A percentile compares a stretch with the other conserved stretches of the same genome.
Conservation (phyloP, 306 rosid genomes). For the Notholithocarpus densiflorus region DNA sequence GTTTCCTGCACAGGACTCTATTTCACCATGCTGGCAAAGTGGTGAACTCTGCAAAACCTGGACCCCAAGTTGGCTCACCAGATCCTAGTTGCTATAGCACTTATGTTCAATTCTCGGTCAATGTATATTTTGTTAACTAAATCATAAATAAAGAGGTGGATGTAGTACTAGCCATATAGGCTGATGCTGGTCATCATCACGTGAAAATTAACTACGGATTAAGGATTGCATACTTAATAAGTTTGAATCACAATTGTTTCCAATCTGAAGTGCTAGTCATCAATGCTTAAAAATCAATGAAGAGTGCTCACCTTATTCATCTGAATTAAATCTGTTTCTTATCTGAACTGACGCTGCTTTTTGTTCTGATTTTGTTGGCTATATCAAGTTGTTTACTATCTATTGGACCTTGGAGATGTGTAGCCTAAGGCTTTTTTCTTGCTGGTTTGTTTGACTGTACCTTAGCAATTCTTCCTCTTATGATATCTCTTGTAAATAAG, state of each 20-base stretch:
- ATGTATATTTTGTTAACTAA: not conserved
- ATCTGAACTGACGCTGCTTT: not conserved
- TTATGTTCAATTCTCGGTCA: not conserved
- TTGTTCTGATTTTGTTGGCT: not conserved
- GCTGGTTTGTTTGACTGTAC: slow-evolving; percentile 5
- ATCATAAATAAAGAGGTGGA: not conserved
- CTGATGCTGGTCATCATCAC: not conserved
- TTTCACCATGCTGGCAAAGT: not conserved
- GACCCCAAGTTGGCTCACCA: not conserved
- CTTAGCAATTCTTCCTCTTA: not conserved
- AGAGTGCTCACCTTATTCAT: not conserved
- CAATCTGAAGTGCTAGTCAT: not conserved
- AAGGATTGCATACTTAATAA: not conserved
- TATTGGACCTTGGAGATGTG: not conserved
- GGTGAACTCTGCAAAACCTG: not conserved
- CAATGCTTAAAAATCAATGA: not conserved
- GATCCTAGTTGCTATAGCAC: not conserved
- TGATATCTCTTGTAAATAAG: slow-evolving; percentile 6
- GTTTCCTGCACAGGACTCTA: not conserved
- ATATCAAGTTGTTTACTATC: not conserved
- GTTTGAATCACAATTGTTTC: not conserved
- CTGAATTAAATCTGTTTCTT: not conserved
- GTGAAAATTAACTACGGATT: not conserved
- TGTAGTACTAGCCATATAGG: not conserved
- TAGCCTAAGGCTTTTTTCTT: slow-evolving; percentile 4